Evolutionary conservation across 2,329 filamentous ascomycete genomes (phyloP).

Genomic region (Lachnellula suecica): DNA sequence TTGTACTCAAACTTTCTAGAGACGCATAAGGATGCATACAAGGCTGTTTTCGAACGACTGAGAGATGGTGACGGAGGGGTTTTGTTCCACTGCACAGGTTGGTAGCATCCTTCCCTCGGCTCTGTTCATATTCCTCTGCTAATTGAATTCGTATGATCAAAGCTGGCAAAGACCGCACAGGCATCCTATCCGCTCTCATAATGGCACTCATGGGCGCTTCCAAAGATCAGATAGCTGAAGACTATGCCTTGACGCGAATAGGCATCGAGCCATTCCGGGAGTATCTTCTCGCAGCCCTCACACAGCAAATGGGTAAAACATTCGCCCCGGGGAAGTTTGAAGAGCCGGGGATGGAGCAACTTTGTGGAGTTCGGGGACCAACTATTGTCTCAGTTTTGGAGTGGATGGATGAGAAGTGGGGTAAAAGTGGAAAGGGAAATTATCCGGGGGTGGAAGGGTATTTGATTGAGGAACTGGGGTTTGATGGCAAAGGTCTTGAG

Average conservation of each 20-base stretch:
- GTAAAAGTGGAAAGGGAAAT: conserved; percentile 31
- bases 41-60: conserved; percentile 47
- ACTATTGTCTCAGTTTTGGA: conserved; percentile 48
- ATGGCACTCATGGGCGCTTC: conserved; percentile 48
- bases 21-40: conserved; percentile 42
- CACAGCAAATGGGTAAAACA: conserved; percentile 36
- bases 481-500: conserved; percentile 44
- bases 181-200: conserved; percentile 50
- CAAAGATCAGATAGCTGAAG: conserved; percentile 41
- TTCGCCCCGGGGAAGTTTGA: conserved; percentile 28
- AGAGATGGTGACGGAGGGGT: conserved; percentile 42
- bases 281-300: conserved; percentile 44
- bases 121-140: not conserved
- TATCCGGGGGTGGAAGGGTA: conserved; percentile 44
- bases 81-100: conserved; percentile 57
- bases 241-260: conserved; percentile 55
- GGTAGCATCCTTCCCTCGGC: conserved; percentile 19
- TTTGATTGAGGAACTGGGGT: conserved; percentile 43
- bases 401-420: conserved; percentile 43
- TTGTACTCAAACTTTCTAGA: conserved; percentile 49
- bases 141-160: not conserved
- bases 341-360: conserved; percentile 49
- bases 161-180: conserved; percentile 57
- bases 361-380: conserved; percentile 42
- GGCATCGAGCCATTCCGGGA: conserved; percentile 51